Percentiles rank a stretch among this genome's conserved stretches.
Evolutionary conservation across 2,329 filamentous ascomycete species (phyloP).

Genomic region (Aspergillus puulaauensis): DNA sequence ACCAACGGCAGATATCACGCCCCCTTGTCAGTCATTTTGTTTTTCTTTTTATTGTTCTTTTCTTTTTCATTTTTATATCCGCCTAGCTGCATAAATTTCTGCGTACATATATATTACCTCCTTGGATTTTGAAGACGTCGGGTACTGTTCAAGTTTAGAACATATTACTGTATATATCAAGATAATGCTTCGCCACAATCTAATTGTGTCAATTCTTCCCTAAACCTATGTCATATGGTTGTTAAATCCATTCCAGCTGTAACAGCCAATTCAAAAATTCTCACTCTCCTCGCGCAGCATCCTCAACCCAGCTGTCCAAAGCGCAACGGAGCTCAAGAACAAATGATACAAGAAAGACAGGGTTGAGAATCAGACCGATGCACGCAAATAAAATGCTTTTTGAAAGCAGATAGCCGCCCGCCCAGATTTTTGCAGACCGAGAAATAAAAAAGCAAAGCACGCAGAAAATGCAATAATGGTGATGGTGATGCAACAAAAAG

Average conservation of each 20-base stretch:
- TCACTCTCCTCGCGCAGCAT: not conserved
- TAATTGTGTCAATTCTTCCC: not conserved
- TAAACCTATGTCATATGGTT: not conserved
- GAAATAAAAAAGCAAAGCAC: slow-evolving; percentile 7
- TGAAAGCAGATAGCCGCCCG: slow-evolving; percentile 29
- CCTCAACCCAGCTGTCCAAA: not conserved
- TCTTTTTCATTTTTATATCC: not conserved
- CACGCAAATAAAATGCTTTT: slow-evolving; percentile 12
- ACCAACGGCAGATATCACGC: not conserved
- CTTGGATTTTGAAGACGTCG: not conserved
- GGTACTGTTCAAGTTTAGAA: not conserved
- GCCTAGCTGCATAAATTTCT: not conserved
- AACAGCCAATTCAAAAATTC: not conserved
- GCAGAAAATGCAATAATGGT: slow-evolving; percentile 13
- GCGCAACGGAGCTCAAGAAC: not conserved
- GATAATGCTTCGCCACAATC: not conserved
- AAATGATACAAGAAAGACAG: slow-evolving; percentile 4
- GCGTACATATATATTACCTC: not conserved
- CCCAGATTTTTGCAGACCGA: slow-evolving; percentile 17
- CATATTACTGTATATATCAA: slow-evolving; percentile 10
- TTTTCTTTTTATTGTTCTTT: not conserved
- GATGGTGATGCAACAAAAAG: slow-evolving; percentile 16
- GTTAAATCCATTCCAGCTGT: not conserved
- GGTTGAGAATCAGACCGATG: slow-evolving; percentile 11
- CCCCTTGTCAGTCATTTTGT: not conserved